Evolutionary conservation across 805 yeast genomes (phyloP).

Genomic region (Lachancea lanzarotensis): DNA sequence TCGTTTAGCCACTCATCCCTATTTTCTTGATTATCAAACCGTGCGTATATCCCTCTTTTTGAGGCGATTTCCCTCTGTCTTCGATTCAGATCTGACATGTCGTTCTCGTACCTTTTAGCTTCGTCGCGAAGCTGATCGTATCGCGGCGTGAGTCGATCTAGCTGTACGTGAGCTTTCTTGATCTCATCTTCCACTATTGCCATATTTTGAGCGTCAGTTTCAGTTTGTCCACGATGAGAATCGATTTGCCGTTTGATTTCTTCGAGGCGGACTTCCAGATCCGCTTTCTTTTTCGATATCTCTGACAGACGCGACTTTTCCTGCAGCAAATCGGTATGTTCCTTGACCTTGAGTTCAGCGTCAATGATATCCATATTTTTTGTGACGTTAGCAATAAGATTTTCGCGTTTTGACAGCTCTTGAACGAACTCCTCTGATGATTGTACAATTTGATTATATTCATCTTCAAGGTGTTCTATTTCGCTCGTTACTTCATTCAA

Average conservation of each 20-base stretch:
- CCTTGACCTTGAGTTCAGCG: conserved; percentile 43
- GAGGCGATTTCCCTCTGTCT: conserved; percentile 56
- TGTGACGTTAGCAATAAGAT: conserved; percentile 39
- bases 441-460: conserved; percentile 44
- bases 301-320: conserved; percentile 45
- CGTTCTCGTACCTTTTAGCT: conserved; percentile 38
- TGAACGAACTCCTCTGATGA: conserved; percentile 49
- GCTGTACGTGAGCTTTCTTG: conserved; percentile 32
- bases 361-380: conserved; percentile 42
- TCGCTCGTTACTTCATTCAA: conserved; percentile 51
- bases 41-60: conserved; percentile 63
- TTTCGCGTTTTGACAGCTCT: conserved; percentile 58
- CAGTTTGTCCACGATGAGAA: conserved; percentile 29
- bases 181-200: conserved; percentile 29
- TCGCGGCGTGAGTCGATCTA: conserved; percentile 37
- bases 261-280: conserved; percentile 40
- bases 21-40: conserved; percentile 48
- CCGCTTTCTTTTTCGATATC: conserved; percentile 42
- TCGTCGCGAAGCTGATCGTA: conserved; percentile 34
- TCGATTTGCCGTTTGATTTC: conserved; percentile 37
- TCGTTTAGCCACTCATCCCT: conserved; percentile 61
- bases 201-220: conserved; percentile 24
- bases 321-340: conserved; percentile 50
- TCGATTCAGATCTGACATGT: conserved; percentile 39
- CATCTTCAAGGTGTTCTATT: conserved; percentile 54